phyloP scores from a whole-genome alignment of 768 basidiomycete genomes.

The Tubosaeta sp. region DNA sequence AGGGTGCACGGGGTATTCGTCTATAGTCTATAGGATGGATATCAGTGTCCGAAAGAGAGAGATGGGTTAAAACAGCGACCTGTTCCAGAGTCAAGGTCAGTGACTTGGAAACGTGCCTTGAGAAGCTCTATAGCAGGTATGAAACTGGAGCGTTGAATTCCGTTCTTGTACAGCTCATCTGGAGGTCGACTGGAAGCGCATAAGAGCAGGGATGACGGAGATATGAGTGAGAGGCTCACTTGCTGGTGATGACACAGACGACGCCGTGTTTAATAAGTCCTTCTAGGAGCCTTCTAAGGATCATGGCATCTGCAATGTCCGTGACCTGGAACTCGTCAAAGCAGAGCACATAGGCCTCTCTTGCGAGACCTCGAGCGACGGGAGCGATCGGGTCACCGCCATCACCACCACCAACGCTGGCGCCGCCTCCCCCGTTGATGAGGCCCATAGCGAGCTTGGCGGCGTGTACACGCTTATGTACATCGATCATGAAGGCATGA shows the following conservation, averaged over 20 bases:
- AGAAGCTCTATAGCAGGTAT: slow-evolving; percentile 92
- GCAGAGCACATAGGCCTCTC: slow-evolving; percentile 81
- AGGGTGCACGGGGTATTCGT: slow-evolving; percentile 87
- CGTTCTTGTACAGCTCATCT: slow-evolving; percentile 96
- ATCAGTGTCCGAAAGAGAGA: neutral
- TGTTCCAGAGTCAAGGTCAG: slow-evolving; percentile 93
- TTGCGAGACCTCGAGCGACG: slow-evolving; percentile 82
- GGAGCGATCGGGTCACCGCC: slow-evolving; percentile 79
- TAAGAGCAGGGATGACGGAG: neutral
- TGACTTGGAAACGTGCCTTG: slow-evolving; percentile 81
- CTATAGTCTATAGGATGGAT: slow-evolving; percentile 72
- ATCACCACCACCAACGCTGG: slow-evolving; percentile 24
- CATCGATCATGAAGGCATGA: slow-evolving; percentile 99
- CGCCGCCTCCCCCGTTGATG: slow-evolving; percentile 35
- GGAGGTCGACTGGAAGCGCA: slow-evolving; percentile 76
- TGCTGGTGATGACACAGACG: slow-evolving; percentile 94
- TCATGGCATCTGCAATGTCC: slow-evolving; percentile 98
- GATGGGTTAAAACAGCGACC: slow-evolving; percentile 39
- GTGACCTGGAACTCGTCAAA: slow-evolving; percentile 99
- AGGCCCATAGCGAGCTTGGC: slow-evolving; percentile 70
- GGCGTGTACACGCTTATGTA: slow-evolving; percentile 87
- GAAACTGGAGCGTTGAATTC: slow-evolving; percentile 94
- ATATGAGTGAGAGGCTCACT: slow-evolving; percentile 49
- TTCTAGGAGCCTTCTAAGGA: slow-evolving; percentile 85
- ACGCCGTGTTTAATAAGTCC: slow-evolving; percentile 84